Conservation (phyloP, 495 filamentous ascomycete genomes). For the Trichoderma orchidacearum region DNA sequence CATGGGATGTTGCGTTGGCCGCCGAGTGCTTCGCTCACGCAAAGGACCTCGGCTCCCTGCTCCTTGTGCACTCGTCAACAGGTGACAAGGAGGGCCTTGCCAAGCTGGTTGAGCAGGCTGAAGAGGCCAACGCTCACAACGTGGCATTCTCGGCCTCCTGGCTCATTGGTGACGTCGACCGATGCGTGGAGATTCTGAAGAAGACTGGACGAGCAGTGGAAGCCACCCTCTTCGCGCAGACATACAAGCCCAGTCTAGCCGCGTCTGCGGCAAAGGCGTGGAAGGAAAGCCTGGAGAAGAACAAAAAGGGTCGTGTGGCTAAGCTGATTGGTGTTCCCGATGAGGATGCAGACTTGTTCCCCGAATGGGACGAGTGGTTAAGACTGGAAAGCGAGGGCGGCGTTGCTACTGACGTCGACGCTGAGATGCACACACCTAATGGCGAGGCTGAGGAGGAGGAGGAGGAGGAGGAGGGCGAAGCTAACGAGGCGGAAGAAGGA, state of each 20-base stretch:
- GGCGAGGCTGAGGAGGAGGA: conserved; percentile 10
- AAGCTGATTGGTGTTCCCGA: conserved; percentile 72
- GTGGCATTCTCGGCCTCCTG: conserved; percentile 84
- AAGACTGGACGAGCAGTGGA: conserved; percentile 70
- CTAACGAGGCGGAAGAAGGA: neutral
- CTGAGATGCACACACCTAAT: conserved; percentile 23
- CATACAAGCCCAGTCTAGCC: conserved; percentile 77
- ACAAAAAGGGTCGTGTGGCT: conserved; percentile 69
- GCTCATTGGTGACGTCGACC: conserved; percentile 71
- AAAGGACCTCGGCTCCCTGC: conserved; percentile 76
- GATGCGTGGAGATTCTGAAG: conserved; percentile 66
- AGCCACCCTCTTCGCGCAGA: conserved; percentile 82
- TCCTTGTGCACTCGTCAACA: conserved; percentile 76
- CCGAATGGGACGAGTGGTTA: conserved; percentile 88
- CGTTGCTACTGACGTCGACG: conserved; percentile 33
- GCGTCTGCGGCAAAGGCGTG: conserved; percentile 54
- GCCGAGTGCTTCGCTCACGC: conserved; percentile 86
- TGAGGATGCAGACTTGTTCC: conserved; percentile 85
- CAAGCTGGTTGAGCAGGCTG: conserved; percentile 57
- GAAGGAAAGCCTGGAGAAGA: conserved; percentile 69
- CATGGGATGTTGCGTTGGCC: conserved; percentile 78
- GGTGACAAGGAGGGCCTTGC: conserved; percentile 60
- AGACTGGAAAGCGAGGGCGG: conserved; percentile 59
- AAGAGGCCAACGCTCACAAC: conserved; percentile 68
- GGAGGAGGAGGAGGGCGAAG: conserved; percentile 11